These are phyloP conservation scores for Diaporthe longicolla DNA, from an alignment of 2,329 filamentous ascomycete genomes.

Conservation along the genomic window DNA sequence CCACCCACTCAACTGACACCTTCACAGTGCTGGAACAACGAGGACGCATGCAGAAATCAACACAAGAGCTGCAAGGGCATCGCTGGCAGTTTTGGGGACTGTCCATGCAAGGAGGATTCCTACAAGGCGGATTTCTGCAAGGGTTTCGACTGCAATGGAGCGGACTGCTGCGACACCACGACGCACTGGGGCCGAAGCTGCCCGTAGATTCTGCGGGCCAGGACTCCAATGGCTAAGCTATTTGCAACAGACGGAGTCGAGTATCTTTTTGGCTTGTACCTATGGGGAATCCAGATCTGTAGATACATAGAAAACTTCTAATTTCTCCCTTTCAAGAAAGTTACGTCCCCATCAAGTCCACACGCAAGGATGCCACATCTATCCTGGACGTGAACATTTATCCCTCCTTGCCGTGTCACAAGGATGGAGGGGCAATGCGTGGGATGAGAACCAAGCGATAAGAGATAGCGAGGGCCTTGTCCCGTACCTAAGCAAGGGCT, in stretches of 20 bases:
- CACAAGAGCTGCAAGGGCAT: constrained; percentile 32
- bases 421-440: neutral
- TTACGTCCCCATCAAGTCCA: too few species aligned
- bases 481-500: neutral
- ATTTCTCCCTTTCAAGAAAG: too few species aligned
- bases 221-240: neutral
- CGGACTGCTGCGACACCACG: constrained; percentile 18
- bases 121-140: constrained; percentile 23
- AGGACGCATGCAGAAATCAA: constrained; percentile 18
- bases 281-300: neutral
- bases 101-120: constrained; percentile 7
- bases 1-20: neutral
- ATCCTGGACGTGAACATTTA: neutral
- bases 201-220: neutral
- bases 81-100: constrained; percentile 10
- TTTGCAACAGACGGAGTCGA: too few species aligned
- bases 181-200: constrained; percentile 14
- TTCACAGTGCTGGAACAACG: constrained; percentile 17
- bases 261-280: too few species aligned
- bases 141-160: constrained; percentile 15
- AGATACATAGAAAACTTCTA: too few species aligned
- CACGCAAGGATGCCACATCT: neutral
- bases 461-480: constrained; percentile 3
- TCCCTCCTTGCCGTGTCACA: neutral
- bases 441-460: neutral